Conservation (phyloP, 2,329 filamentous ascomycete species). For the Zalaria sp. region DNA sequence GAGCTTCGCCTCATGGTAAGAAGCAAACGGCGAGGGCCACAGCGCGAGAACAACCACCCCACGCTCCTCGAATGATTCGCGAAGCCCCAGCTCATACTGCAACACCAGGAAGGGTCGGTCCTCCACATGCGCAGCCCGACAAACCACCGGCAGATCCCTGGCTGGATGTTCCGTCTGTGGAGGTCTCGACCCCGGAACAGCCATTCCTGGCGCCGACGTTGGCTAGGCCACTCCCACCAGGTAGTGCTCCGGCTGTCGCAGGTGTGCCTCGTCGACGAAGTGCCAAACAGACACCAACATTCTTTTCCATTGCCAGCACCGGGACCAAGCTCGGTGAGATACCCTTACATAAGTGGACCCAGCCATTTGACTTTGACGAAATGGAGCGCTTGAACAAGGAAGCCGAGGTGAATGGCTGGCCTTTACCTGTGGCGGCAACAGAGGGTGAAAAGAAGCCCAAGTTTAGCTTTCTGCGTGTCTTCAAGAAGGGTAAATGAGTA, state of each 20-base stretch:
- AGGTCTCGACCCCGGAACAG: no score
- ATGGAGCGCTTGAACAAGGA: constrained; percentile 27
- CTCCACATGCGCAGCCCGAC: no score
- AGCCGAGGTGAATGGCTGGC: constrained; percentile 18
- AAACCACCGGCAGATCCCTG: no score
- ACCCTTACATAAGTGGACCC: constrained; percentile 28
- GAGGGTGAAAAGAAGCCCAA: constrained; percentile 10
- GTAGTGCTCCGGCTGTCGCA: background rate
- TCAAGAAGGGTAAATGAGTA: background rate
- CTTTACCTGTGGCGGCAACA: constrained; percentile 1
- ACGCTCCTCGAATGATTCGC: no score
- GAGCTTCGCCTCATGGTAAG: background rate
- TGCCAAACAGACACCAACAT: constrained; percentile 21
- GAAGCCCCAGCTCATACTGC: no score
- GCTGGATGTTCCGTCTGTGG: no score
- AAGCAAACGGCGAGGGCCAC: no score
- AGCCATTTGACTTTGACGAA: constrained; percentile 27
- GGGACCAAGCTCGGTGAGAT: constrained; percentile 35
- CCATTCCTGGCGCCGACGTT: no score
- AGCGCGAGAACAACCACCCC: no score
- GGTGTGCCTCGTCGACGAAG: constrained; percentile 12
- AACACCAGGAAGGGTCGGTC: no score
- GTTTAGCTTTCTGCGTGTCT: constrained; percentile 11
- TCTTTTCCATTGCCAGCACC: constrained; percentile 26
- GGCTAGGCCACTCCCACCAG: no score